Evolutionary conservation across 106 monocot species (phyloP).

Genomic region (Dendrobium nobile): DNA sequence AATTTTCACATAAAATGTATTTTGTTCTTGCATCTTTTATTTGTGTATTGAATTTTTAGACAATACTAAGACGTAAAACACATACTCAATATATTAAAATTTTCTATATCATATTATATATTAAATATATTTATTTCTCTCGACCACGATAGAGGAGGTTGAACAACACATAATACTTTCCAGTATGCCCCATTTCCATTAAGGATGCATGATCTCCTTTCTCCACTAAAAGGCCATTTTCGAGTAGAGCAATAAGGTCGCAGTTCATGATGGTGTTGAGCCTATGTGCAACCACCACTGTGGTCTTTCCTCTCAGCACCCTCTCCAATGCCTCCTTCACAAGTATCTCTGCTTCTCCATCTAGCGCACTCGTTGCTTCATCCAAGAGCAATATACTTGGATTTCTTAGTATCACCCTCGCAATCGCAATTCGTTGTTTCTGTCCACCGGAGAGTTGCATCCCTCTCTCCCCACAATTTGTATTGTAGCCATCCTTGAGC

Average conservation of each 20-base stretch:
- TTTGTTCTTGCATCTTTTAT: too few species aligned
- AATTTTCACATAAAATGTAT: too few species aligned
- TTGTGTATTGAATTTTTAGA: too few species aligned
- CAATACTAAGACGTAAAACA: too few species aligned
- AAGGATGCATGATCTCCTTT: slow-evolving; percentile 16
- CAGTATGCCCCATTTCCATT: neutral
- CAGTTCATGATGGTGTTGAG: slow-evolving; percentile 20
- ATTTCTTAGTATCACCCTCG: slow-evolving; percentile 22
- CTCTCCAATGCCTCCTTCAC: slow-evolving; percentile 25
- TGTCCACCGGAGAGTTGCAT: slow-evolving; percentile 25
- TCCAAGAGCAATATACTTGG: slow-evolving; percentile 18
- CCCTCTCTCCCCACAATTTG: slow-evolving; percentile 22
- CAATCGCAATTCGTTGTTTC: slow-evolving; percentile 28
- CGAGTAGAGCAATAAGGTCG: slow-evolving; percentile 15
- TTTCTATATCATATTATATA: too few species aligned
- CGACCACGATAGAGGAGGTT: slow-evolving; percentile 9
- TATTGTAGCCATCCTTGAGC: slow-evolving; percentile 23
- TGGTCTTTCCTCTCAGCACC: slow-evolving; percentile 20
- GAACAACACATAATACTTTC: slow-evolving; percentile 11
- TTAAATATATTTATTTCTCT: too few species aligned
- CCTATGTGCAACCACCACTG: slow-evolving; percentile 24
- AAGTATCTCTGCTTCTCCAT: slow-evolving; percentile 14
- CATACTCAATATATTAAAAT: neutral
- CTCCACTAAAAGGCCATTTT: slow-evolving; percentile 20
- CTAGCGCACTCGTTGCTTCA: slow-evolving; percentile 25